Evolutionary conservation across 371 early-diverging fungal species (phyloP), one percentile per base, ranked within the genome.

Genomic region (Vairimorpha necatrix): DNA sequence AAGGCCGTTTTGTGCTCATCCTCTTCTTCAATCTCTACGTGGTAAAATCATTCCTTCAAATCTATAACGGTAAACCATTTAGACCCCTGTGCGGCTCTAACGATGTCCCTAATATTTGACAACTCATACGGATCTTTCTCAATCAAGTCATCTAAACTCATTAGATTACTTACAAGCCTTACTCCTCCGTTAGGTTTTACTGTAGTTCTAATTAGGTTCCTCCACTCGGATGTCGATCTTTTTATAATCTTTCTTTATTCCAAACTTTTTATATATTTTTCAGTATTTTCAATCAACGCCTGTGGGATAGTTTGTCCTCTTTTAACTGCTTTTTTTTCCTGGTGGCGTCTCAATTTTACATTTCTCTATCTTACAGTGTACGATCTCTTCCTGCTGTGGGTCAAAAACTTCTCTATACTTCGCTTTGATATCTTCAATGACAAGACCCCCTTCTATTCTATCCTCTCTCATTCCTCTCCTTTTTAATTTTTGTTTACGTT

Each of bases 141-240:
- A 3, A 63, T 58, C 0, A 61, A 9, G 3, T 72, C 48, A 62
- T 77, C 78, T 39, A 80, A 58, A 53, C 11, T 18, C 16, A 47
- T 68, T 16, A 79, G 34, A 74, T 80, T 66, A 39, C 47, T 39
- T 22, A 42, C 20, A 42, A 50, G 4, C 28, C 32, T 83, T 77
- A 30, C 78, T 60, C 42, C 81, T 74, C 48, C 79, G 73, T 67
- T 72, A 71, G 77, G 79, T 78, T 56, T 77, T 79, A 38, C 77
- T 46, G 67, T 83, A 78, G 20, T 6, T 61, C 61, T 11, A 14
- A 11, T 61, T 14, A 33, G 61, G 34, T 61, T 61, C 42, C 42
- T 42, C 42, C 42, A 63, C 22, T 63, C 39, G 1, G 32, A 32
- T 63, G 2, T 63, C 4, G 65, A 63, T 42, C 65, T 34, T 63